These are phyloP conservation scores for Phaffomyces antillensis DNA, from an alignment of 805 yeast species.

Conservation along the genomic window DNA sequence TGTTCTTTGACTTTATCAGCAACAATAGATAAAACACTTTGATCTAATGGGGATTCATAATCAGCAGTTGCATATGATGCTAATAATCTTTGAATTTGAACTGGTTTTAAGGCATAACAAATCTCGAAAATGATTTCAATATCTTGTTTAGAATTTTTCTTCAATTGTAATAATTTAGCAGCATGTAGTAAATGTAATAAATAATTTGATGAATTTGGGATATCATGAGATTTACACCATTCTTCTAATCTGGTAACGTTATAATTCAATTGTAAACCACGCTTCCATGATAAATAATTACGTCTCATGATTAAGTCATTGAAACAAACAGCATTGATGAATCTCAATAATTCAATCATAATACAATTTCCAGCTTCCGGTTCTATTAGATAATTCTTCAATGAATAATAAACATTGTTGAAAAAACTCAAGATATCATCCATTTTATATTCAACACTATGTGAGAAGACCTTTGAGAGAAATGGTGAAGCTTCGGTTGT, in stretches of 20 bases:
- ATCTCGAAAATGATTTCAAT: constrained; percentile 89
- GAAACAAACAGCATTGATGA: constrained; percentile 89
- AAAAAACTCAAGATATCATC: constrained; percentile 87
- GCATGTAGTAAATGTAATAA: constrained; percentile 87
- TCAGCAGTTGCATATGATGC: constrained; percentile 88
- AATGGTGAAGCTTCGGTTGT: constrained; percentile 78
- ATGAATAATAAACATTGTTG: constrained; percentile 86
- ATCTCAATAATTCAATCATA: constrained; percentile 71
- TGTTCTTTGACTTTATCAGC: constrained; percentile 71
- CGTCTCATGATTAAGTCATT: constrained; percentile 94
- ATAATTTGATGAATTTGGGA: constrained; percentile 79
- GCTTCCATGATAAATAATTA: constrained; percentile 92
- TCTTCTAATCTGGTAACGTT: constrained; percentile 95
- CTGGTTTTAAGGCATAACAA: constrained; percentile 88
- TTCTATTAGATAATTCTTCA: constrained; percentile 87
- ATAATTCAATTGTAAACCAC: constrained; percentile 94
- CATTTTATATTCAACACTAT: constrained; percentile 74
- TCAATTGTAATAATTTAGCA: constrained; percentile 84
- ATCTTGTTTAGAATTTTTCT: constrained; percentile 84
- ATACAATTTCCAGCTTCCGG: constrained; percentile 78
- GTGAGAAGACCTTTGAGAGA: constrained; percentile 73
- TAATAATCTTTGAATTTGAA: constrained; percentile 90
- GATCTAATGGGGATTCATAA: constrained; percentile 87
- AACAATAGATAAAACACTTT: constrained; percentile 70
- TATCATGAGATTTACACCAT: constrained; percentile 94